Base-by-base conservation (phyloP, 2,329 filamentous ascomycete species). In the Lasiodiplodia theobromae region DNA sequence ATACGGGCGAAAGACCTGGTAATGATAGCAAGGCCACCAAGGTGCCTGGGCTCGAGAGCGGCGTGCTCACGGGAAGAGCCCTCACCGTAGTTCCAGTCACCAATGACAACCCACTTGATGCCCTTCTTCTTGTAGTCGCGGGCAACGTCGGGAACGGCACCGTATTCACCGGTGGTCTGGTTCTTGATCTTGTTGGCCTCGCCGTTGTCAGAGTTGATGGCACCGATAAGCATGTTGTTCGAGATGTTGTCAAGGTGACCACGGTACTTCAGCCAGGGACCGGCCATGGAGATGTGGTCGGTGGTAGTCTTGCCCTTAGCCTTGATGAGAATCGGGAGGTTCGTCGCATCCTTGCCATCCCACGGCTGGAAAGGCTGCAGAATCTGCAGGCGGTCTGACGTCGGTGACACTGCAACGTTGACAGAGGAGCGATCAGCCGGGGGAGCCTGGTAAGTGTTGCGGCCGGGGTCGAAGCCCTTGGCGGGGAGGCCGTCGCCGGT, bases 21-120 rank as follows among this genome's bases (percentile, higher is more conserved):
- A 81, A 99, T 96, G 86, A 99, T 97, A 78, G 95, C 96, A 77
- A 97, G 89, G 82, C 95, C 96, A 79, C 96, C 96, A 73, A 99
- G 91, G 86, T 98, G 95, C 81, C 96, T 91, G 80, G 96, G 96
- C 87, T 99, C 95, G 71, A 99, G 90, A 82, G 96, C 96, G 75
- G 96, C 96, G 82, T 99, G 96, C 87, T 99, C 96, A 88, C 96
- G 94, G 72, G 96, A 98, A 80, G 89, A 93, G 76, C 96, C 96
- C 86, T 99, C 96, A 74, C 96, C 96, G 85, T 98, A 98, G 88
- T 99, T 99, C 94, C 94, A 98, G 88, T 98, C 96, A 86, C 96
- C 96, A 79, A 99, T 84, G 73, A 99, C 96, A 79, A 97, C 94
- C 96, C 96, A 99, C 84, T 90, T 89, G 82, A 98, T 91, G 70